Evolutionary conservation across 2,329 filamentous ascomycete species (phyloP).

Genomic region (Pyricularia grisea): DNA sequence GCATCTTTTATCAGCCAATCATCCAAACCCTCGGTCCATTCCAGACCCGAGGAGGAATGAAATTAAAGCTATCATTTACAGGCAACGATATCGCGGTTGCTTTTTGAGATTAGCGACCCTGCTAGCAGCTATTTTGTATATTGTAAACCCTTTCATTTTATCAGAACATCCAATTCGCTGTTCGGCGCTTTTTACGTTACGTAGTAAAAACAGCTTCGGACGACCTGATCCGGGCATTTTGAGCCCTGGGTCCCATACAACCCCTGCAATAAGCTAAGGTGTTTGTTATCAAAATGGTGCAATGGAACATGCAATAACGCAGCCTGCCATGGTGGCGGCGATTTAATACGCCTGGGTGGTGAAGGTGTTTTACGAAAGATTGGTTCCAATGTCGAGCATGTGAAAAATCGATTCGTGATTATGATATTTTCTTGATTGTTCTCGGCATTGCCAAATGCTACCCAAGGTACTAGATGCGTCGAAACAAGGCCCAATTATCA

Average conservation of each 20-base stretch:
- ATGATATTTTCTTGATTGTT: no score
- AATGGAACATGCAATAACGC: not conserved
- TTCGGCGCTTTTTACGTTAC: not conserved
- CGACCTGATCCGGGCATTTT: not conserved
- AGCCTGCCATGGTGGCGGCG: not conserved
- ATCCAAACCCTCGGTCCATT: not conserved
- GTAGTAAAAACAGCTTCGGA: not conserved
- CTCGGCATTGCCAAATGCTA: no score
- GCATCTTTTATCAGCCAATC: not conserved
- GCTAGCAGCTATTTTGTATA: not conserved
- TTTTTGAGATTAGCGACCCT: not conserved
- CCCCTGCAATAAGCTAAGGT: not conserved
- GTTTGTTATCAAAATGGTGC: not conserved
- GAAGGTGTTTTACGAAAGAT: not conserved
- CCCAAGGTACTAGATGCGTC: no score
- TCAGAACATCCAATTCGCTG: not conserved
- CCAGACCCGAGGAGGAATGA: not conserved
- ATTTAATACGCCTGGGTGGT: not conserved
- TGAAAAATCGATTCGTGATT: not conserved
- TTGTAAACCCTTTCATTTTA: not conserved
- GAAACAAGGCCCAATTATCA: no score
- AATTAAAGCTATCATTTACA: not conserved
- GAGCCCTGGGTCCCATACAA: not conserved
- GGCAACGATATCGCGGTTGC: not conserved
- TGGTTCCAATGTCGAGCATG: not conserved